Evolutionary conservation across 2,329 filamentous ascomycete species (phyloP).

Genomic region (Coniochaeta hoffmannii): DNA sequence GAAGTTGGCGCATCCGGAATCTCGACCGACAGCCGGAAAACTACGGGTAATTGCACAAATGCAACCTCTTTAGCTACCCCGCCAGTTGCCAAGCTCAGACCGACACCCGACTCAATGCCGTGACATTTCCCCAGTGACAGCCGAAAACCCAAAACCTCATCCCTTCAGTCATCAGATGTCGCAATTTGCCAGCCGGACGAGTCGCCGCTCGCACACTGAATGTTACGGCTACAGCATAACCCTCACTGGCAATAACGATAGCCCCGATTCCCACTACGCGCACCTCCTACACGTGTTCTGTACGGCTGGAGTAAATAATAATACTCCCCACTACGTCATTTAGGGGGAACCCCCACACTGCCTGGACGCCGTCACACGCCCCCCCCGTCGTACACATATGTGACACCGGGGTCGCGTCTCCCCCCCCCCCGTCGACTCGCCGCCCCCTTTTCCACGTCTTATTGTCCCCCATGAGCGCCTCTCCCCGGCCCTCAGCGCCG

Average conservation of each 20-base stretch:
- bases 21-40: not conserved
- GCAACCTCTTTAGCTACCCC: not conserved
- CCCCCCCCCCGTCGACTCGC: not conserved
- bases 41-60: not conserved
- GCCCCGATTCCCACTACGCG: not conserved
- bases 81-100: not conserved
- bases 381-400: not conserved
- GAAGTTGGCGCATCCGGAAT: too few species aligned
- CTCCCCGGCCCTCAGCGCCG: constrained; percentile 20
- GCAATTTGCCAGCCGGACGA: not conserved
- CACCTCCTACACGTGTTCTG: not conserved
- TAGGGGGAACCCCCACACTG: not conserved
- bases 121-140: not conserved
- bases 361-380: not conserved
- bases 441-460: not conserved
- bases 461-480: not conserved
- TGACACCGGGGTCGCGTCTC: not conserved
- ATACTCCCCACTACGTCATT: not conserved
- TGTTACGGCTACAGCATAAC: not conserved
- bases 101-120: not conserved
- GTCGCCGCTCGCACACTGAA: not conserved
- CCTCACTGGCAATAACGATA: not conserved
- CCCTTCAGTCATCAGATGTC: not conserved
- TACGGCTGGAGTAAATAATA: too few species aligned
- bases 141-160: not conserved